These are phyloP conservation scores for Verticillium isaacii DNA, from an alignment of 2,329 filamentous ascomycete species.

Conservation along the genomic window DNA sequence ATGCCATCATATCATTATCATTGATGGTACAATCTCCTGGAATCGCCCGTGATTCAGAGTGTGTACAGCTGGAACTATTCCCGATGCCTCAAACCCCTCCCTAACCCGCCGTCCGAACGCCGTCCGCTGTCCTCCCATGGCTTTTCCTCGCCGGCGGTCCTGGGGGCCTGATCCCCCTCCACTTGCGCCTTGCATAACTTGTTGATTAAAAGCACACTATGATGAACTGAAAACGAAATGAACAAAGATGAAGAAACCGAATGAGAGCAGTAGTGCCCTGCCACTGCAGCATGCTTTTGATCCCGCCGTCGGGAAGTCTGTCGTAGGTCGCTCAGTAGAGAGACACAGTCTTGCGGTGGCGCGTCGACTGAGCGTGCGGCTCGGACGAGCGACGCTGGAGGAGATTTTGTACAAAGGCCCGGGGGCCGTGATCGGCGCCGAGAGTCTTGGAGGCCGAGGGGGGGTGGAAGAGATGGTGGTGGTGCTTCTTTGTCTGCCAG, in stretches of 20 bases:
- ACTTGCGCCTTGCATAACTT: neutral
- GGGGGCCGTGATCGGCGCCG: slow-evolving; percentile 24
- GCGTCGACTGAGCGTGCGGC: slow-evolving; percentile 6
- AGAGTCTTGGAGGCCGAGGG: slow-evolving; percentile 25
- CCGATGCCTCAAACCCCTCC: neutral
- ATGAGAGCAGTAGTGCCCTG: neutral
- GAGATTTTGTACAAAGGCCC: slow-evolving; percentile 31
- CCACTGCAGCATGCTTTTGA: neutral
- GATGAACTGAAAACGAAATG: neutral
- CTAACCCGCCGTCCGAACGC: neutral
- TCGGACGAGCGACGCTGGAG: slow-evolving; percentile 36
- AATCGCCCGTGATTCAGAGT: neutral
- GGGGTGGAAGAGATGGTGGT: slow-evolving; percentile 28
- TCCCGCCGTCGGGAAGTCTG: neutral
- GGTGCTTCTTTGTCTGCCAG: slow-evolving; percentile 53
- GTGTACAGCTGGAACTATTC: neutral
- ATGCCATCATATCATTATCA: neutral
- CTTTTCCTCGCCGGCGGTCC: neutral
- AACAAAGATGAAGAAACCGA: neutral
- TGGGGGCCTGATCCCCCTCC: neutral
- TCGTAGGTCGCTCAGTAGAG: neutral
- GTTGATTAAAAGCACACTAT: neutral
- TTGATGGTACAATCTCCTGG: neutral
- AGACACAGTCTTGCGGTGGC: neutral
- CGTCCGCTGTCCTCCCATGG: neutral